Percentiles rank a stretch among this genome's conserved stretches.
Conservation (phyloP, 2,329 filamentous ascomycete genomes). For the Shiraia sp. region DNA sequence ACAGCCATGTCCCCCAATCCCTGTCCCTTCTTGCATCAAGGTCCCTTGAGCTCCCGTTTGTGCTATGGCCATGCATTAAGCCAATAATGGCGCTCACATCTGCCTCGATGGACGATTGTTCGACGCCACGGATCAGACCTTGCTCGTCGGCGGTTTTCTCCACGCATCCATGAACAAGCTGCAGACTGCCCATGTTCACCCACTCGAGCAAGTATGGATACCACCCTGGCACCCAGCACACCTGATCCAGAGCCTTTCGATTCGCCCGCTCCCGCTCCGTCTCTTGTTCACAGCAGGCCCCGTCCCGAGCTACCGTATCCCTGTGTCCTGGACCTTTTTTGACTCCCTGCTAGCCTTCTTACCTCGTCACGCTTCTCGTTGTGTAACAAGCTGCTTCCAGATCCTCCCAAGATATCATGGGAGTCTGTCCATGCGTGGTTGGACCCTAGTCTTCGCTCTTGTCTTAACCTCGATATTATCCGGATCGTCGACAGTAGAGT, state of each 20-base stretch:
- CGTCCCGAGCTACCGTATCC: slow-evolving; percentile 48
- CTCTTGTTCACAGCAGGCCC: slow-evolving; percentile 40
- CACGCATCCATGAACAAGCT: slow-evolving; percentile 38
- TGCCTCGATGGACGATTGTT: slow-evolving; percentile 39
- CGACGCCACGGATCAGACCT: slow-evolving; percentile 44
- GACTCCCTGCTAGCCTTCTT: slow-evolving; percentile 40
- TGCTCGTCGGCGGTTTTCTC: slow-evolving; percentile 48
- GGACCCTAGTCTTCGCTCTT: slow-evolving; percentile 40
- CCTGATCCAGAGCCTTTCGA: slow-evolving; percentile 41
- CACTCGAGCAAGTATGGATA: slow-evolving; percentile 38
- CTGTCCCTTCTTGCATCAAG: slow-evolving; percentile 33
- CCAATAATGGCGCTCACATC: slow-evolving; percentile 43
- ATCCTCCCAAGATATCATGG: slow-evolving; percentile 45
- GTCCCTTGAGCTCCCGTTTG: slow-evolving; percentile 45
- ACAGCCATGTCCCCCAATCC: slow-evolving; percentile 34
- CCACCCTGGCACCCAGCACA: slow-evolving; percentile 42
- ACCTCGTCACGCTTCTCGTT: slow-evolving; percentile 45
- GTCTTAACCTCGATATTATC: slow-evolving; percentile 47
- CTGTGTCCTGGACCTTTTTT: slow-evolving; percentile 39
- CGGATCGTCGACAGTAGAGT: slow-evolving; percentile 45
- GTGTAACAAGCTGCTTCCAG: slow-evolving; percentile 47
- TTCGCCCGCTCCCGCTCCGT: slow-evolving; percentile 43
- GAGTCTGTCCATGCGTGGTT: slow-evolving; percentile 44
- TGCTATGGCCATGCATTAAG: slow-evolving; percentile 37
- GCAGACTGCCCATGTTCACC: slow-evolving; percentile 41